phyloP scores from a whole-genome alignment of 2,329 filamentous ascomycete species.

The Scopulariopsis brevicaulis region DNA sequence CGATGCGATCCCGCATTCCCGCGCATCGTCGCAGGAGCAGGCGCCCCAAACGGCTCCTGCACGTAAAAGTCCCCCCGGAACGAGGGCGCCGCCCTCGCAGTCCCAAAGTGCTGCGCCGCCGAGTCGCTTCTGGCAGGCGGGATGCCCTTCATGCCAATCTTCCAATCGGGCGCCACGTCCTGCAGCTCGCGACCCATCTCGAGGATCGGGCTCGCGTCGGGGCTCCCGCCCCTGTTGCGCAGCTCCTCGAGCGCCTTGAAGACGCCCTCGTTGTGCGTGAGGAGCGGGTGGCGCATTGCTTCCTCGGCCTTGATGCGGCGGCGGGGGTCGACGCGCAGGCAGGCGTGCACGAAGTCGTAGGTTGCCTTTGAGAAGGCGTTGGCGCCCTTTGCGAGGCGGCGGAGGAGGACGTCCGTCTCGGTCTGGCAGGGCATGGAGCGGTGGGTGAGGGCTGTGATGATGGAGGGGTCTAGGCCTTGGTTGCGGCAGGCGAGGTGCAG shows the following conservation, averaged over 20 bases:
- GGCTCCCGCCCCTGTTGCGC: not conserved
- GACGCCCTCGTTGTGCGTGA: constrained; percentile 3
- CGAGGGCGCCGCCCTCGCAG: not conserved
- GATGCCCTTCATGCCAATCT: not conserved
- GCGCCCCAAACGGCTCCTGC: not conserved
- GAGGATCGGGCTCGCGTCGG: not conserved
- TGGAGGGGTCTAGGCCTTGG: not conserved
- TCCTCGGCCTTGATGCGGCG: constrained; percentile 1
- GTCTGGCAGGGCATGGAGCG: not conserved
- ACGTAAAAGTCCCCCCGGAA: not conserved
- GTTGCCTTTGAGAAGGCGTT: not conserved
- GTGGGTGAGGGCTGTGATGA: not conserved
- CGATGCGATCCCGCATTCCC: not conserved
- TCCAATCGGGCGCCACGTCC: not conserved
- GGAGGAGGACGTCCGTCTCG: not conserved
- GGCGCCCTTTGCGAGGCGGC: not conserved
- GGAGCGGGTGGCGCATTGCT: not conserved
- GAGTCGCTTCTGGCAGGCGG: not conserved
- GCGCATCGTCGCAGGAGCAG: not conserved
- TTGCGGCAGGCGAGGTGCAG: constrained; percentile 18
- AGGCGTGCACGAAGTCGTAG: not conserved
- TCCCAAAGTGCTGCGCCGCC: not conserved
- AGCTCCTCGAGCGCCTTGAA: not conserved
- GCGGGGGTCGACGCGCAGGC: constrained; percentile 1
- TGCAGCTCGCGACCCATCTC: constrained; percentile 1